Evolutionary conservation across 2,329 filamentous ascomycete genomes (phyloP).

Genomic region (Calonectria multiphialidica): DNA sequence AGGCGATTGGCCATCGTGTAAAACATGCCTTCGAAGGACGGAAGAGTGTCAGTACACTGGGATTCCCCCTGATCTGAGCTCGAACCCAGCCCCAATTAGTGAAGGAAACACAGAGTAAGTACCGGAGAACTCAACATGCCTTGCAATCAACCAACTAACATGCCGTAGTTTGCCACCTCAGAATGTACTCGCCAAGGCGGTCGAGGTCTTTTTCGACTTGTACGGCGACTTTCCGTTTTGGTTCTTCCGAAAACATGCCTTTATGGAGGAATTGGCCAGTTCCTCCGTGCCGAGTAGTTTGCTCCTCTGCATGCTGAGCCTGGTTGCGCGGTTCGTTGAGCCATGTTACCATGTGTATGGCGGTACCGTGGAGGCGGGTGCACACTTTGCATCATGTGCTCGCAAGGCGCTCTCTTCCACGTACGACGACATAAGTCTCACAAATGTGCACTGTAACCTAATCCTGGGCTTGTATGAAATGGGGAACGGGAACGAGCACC

Average conservation of each 20-base stretch:
- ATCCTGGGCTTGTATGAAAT: background rate
- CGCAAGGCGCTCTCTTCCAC: background rate
- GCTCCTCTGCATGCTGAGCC: background rate
- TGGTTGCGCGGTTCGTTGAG: background rate
- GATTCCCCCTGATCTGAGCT: background rate
- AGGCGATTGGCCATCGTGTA: slow-evolving; percentile 1
- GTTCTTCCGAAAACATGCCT: background rate
- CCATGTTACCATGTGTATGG: background rate
- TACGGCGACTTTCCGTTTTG: background rate
- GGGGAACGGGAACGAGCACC: background rate
- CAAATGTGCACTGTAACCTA: background rate
- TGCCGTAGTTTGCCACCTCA: background rate
- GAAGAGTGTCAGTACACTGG: background rate
- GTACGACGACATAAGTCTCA: background rate
- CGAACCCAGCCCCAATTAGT: background rate
- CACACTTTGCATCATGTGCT: background rate
- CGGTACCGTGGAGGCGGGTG: background rate
- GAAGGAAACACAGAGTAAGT: background rate
- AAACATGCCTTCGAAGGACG: background rate
- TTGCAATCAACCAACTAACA: background rate
- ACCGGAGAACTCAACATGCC: background rate
- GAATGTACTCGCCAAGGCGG: background rate
- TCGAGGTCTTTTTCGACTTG: background rate
- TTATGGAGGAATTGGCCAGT: background rate
- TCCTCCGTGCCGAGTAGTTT: background rate